These are phyloP conservation scores for Candida nonsorbophila DNA, from an alignment of 805 yeast species.

Conservation along the genomic window DNA sequence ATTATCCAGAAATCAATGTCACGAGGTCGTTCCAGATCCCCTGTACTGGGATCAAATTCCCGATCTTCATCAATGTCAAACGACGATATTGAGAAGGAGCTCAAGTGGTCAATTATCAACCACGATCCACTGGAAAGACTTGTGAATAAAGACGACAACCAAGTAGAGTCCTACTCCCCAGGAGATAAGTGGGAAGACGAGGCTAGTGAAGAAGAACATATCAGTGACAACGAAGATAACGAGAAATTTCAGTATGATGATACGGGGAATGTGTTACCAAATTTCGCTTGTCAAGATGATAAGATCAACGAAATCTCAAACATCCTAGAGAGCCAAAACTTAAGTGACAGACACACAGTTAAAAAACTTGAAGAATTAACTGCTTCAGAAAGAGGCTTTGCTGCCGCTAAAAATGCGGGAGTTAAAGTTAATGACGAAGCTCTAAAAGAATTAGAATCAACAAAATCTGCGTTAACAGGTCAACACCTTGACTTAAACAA, in stretches of 20 bases:
- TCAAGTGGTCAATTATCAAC: conserved; percentile 62
- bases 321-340: conserved; percentile 33
- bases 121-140: conserved; percentile 73
- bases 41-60: conserved; percentile 20
- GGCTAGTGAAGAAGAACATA: conserved; percentile 55
- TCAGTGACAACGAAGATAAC: conserved; percentile 54
- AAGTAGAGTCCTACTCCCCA: conserved; percentile 7
- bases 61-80: conserved; percentile 32
- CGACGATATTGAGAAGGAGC: conserved; percentile 36
- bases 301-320: conserved; percentile 33
- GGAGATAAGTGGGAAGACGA: conserved; percentile 29
- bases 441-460: conserved; percentile 25
- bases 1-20: conserved; percentile 34
- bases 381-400: conserved; percentile 55
- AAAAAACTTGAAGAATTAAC: conserved; percentile 50
- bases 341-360: conserved; percentile 42
- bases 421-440: conserved; percentile 26
- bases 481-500: conserved; percentile 36
- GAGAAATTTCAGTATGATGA: conserved; percentile 56
- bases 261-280: conserved; percentile 55
- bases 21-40: conserved; percentile 35
- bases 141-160: conserved; percentile 8
- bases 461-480: conserved; percentile 39
- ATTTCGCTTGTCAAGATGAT: conserved; percentile 44
- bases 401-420: conserved; percentile 48